phyloP scores from a whole-genome alignment of 345 rosid genomes.

The Hypericum perforatum region DNA sequence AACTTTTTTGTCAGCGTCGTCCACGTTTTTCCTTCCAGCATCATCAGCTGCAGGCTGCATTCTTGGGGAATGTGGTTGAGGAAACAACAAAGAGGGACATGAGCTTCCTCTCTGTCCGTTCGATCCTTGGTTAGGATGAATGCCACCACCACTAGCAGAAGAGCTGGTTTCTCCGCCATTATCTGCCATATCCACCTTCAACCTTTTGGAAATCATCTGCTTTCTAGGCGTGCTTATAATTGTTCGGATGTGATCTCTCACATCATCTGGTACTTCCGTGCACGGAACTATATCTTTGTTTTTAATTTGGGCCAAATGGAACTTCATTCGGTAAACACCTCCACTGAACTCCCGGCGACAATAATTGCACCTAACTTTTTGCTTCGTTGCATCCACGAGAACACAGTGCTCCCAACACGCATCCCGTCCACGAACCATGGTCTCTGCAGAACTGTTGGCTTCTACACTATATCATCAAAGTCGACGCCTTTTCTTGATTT shows the following conservation, averaged over 20 bases:
- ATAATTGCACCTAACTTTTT: constrained; percentile 58
- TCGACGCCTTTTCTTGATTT: no score
- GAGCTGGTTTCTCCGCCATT: constrained; percentile 39
- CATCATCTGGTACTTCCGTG: constrained; percentile 36
- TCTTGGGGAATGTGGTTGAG: constrained; percentile 17
- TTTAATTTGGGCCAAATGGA: constrained; percentile 55
- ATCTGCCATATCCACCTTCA: constrained; percentile 24
- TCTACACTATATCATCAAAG: no score
- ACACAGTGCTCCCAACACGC: constrained; percentile 62
- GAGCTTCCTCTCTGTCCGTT: constrained; percentile 39
- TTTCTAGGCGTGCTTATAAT: constrained; percentile 39
- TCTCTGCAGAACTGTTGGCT: no score
- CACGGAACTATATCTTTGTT: constrained; percentile 53
- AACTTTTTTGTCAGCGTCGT: constrained; percentile 24
- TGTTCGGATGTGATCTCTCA: constrained; percentile 34
- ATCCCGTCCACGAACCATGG: constrained; percentile 59
- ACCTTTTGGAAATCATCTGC: constrained; percentile 32
- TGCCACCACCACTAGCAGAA: constrained; percentile 33
- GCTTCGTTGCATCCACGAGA: constrained; percentile 46
- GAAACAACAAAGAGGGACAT: constrained; percentile 33
- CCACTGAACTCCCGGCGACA: constrained; percentile 52
- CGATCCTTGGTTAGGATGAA: constrained; percentile 34
- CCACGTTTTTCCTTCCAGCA: constrained; percentile 30
- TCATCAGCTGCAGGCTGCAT: constrained; percentile 24
- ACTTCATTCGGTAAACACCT: constrained; percentile 62